Base-by-base conservation (phyloP, 148 eudicot genomes). In the Selenicereus undatus region DNA sequence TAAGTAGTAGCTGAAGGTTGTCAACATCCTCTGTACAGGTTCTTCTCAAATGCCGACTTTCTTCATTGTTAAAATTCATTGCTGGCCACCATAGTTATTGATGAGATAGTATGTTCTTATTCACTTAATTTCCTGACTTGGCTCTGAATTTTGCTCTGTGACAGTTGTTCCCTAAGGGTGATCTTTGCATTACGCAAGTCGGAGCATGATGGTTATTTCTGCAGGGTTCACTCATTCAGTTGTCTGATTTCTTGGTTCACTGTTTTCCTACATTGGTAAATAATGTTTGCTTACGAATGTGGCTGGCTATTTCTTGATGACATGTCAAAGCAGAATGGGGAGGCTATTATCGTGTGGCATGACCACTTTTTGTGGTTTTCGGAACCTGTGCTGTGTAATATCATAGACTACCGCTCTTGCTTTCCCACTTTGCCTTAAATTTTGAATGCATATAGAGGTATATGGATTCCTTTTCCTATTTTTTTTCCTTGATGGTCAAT, bases 1-100 rank as follows among this genome's bases (percentile, higher is more conserved):
- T 18, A 24, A 82, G 89, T 73, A 82, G 89, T 73, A 80, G 83
- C 86, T 90, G 82, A 87, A 83, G 60, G 30, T 84, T 68, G 56
- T 84, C 75, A 54, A 71, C 52, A 24, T 75, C 42, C 77, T 24
- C n/a, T 85, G 87, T 85, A 85, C 87, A 82, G 87, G 86, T 84
- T 48, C 29, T 73, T 51, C 65, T 73, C 75, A 26, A 27, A 32
- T 21, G 64, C 42, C 52, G 43, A 39, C 43, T 39, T 39, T 39
- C 5, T 39, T 39, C 43, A 39, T 39, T 39, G 43, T 39, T 39
- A 7, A 7, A 39, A 39, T 39, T 39, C 22, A 12, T 14, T 74
- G 54, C n/a, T 43, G 43, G 76, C n/a, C 54, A 60, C 50, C 50
- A 22, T 8, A 36, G 6, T 52, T 54, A 16, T 76, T 56, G 43